phyloP scores from a whole-genome alignment of 441 rosid species.

The Erodium trifolium region DNA sequence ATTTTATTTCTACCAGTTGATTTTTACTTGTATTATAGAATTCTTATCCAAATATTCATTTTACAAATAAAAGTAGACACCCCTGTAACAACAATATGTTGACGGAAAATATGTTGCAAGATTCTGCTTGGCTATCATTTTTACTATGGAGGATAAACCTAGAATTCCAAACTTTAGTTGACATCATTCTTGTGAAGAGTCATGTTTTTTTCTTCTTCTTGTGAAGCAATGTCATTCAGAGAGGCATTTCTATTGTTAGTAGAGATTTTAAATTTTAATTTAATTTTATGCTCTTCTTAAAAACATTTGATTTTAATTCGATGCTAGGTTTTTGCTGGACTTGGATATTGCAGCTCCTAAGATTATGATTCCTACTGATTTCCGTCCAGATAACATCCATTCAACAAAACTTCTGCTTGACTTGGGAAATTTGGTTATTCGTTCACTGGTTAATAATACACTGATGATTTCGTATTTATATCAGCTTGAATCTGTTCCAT shows the following conservation, averaged over 20 bases:
- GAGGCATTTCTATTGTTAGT: background rate
- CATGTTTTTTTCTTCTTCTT: background rate
- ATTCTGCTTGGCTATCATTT: constrained; percentile 2
- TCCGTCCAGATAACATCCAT: constrained; percentile 60
- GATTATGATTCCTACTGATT: constrained; percentile 92
- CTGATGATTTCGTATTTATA: constrained; percentile 16
- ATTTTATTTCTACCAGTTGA: background rate
- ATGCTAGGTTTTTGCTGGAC: constrained; percentile 81
- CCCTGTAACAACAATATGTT: background rate
- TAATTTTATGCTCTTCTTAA: background rate
- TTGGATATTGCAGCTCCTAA: constrained; percentile 99
- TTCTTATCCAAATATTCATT: constrained; percentile 1
- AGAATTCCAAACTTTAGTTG: background rate
- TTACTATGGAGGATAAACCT: background rate
- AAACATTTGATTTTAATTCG: constrained; percentile 17
- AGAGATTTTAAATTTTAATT: background rate
- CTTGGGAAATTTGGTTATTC: constrained; percentile 88
- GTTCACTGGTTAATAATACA: constrained; percentile 57
- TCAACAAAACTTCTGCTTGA: constrained; percentile 91
- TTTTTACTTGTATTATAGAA: background rate
- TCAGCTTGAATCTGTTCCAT: background rate
- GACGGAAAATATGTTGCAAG: background rate
- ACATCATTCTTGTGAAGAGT: background rate
- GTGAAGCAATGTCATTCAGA: background rate
- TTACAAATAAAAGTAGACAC: background rate